Percentiles rank a stretch among this genome's conserved stretches.
Conservation (phyloP, 2,329 filamentous ascomycete species). For the Arthrobotrys entomopaga region DNA sequence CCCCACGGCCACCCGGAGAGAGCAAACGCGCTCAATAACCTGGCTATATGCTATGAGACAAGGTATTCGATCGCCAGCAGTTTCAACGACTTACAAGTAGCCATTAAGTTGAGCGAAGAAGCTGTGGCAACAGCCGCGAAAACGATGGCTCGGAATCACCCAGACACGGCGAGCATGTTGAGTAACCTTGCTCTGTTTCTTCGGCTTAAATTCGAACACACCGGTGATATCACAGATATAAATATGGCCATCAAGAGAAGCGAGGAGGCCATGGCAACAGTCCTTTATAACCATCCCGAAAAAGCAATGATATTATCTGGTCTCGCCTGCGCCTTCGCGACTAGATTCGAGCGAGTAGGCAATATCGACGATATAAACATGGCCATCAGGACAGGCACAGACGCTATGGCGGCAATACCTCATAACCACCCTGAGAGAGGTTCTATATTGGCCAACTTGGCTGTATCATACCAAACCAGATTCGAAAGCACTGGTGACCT, state of each 20-base stretch:
- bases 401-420: not conserved
- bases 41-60: not conserved
- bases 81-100: too few species aligned
- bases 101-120: too few species aligned
- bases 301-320: not conserved
- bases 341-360: too few species aligned
- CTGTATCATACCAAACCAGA: not conserved
- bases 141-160: too few species aligned
- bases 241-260: slow-evolving; percentile 24
- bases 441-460: too few species aligned
- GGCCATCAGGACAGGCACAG: slow-evolving; percentile 7
- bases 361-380: not conserved
- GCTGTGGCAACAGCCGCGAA: too few species aligned
- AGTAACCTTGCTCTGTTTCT: too few species aligned
- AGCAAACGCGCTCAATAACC: not conserved
- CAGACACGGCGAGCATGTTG: too few species aligned
- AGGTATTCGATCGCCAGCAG: not conserved
- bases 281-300: slow-evolving; percentile 7
- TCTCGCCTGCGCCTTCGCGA: not conserved
- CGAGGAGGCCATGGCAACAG: slow-evolving; percentile 2
- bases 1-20: not conserved
- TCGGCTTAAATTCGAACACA: not conserved
- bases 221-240: not conserved
- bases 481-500: not conserved
- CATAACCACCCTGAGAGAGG: not conserved